Percentiles rank a stretch among this genome's conserved stretches.
These are phyloP conservation scores for Trebouxia sp. DNA, from an alignment of 139 green algal species.

Conservation along the genomic window DNA sequence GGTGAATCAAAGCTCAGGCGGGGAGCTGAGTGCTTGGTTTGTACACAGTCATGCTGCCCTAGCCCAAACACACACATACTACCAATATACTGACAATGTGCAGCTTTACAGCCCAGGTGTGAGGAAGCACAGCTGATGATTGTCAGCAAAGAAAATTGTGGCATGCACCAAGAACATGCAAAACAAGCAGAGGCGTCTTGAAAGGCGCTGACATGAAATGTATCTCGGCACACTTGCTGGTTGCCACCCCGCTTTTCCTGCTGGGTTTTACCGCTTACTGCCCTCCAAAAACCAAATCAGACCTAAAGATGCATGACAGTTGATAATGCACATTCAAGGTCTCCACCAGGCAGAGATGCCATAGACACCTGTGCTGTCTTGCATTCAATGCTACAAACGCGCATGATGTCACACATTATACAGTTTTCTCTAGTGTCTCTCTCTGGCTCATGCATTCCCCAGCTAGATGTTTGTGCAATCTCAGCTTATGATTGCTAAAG, in stretches of 20 bases:
- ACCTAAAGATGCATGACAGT: neutral
- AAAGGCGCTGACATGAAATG: neutral
- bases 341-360: neutral
- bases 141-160: neutral
- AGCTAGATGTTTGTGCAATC: neutral
- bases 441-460: neutral
- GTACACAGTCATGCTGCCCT: neutral
- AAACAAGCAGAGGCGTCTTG: neutral
- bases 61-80: neutral
- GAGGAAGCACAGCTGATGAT: neutral
- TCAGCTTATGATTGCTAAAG: neutral
- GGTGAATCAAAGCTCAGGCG: neutral
- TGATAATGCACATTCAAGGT: neutral
- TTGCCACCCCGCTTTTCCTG: neutral
- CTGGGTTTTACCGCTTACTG: neutral
- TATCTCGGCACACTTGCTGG: neutral
- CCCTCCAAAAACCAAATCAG: neutral
- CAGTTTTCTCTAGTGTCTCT: neutral
- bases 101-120: neutral
- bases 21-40: neutral
- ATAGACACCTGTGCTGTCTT: neutral
- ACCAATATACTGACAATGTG: neutral
- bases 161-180: neutral
- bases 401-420: neutral
- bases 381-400: neutral